Conservation (phyloP, 441 rosid species). For the Gossypium schwendimanii region DNA sequence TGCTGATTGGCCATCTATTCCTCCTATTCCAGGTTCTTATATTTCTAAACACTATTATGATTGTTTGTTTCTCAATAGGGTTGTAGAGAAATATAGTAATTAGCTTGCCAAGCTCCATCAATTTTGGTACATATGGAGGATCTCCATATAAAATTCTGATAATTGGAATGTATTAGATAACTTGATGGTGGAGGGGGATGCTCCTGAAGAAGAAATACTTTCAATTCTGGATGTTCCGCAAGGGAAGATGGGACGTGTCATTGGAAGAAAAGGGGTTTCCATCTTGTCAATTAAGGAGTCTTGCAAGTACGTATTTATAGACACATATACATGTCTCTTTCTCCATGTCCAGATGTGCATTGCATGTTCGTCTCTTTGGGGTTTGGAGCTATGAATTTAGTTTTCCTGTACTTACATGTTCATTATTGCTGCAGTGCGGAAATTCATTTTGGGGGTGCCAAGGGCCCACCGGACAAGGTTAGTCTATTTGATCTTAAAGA, state of each 20-base stretch:
- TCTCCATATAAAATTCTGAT: not conserved
- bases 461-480: constrained; percentile 81
- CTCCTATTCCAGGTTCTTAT: constrained; percentile 65
- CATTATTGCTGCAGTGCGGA: constrained; percentile 54
- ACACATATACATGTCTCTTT: not conserved
- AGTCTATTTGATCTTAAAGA: not conserved
- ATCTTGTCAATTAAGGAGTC: constrained; percentile 73
- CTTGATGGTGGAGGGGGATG: constrained; percentile 32
- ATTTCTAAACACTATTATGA: not conserved
- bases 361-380: not conserved
- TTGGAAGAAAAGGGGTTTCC: constrained; percentile 78
- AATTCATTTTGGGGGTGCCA: constrained; percentile 68
- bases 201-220: constrained; percentile 67
- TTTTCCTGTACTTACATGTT: constrained; percentile 8
- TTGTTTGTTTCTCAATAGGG: not conserved
- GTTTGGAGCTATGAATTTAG: not conserved
- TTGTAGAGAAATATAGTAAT: not conserved
- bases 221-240: constrained; percentile 78
- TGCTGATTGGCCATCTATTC: constrained; percentile 70
- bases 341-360: not conserved
- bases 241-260: constrained; percentile 84
- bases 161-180: constrained; percentile 29
- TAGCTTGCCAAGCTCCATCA: not conserved
- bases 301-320: constrained; percentile 53
- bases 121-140: not conserved